Conservation (phyloP, 148 eudicot genomes). For the Vaccinium darrowii region DNA sequence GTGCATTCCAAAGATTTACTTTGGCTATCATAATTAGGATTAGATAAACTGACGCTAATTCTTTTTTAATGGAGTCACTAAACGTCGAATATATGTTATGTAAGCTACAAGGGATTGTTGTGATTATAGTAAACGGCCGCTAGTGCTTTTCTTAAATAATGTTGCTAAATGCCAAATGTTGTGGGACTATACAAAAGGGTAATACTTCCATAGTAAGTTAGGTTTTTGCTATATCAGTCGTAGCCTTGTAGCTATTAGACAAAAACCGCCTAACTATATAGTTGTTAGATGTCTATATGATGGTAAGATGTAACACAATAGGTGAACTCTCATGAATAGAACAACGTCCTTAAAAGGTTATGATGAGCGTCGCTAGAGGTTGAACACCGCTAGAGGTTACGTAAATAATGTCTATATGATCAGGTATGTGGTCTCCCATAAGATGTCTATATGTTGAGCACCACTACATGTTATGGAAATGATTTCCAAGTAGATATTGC, state of each 20-base stretch:
- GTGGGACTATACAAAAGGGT: neutral
- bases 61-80: neutral
- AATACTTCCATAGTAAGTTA: neutral
- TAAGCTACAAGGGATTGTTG: neutral
- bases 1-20: neutral
- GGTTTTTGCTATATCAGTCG: neutral
- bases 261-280: neutral
- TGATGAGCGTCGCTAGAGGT: too few relatives aligned
- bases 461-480: too few relatives aligned
- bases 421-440: too few relatives aligned
- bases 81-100: neutral
- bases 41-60: neutral
- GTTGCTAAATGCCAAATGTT: neutral
- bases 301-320: too few relatives aligned
- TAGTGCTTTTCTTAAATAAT: neutral
- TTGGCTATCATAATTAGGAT: neutral
- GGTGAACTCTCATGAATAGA: too few relatives aligned
- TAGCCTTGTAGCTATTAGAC: neutral
- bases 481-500: too few relatives aligned
- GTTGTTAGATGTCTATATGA: too few relatives aligned
- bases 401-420: too few relatives aligned
- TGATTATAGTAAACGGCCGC: neutral
- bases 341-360: too few relatives aligned
- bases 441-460: too few relatives aligned
- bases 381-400: too few relatives aligned